Evolutionary conservation across 2,329 filamentous ascomycete species (phyloP).

Genomic region (Scedosporium dehoogii): DNA sequence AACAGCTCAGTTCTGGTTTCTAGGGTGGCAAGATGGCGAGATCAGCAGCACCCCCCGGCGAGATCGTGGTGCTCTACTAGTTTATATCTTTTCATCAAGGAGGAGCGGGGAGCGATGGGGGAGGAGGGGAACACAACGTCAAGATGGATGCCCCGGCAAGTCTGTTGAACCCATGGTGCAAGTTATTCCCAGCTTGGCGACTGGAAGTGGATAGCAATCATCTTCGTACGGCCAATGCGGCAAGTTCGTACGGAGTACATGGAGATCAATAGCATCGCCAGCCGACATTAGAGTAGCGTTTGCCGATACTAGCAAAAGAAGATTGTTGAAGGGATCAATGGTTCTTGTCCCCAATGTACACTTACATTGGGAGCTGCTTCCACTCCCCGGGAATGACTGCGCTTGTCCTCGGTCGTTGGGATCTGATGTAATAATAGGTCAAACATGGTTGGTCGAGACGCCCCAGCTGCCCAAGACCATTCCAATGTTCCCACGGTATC

Average conservation of each 20-base stretch:
- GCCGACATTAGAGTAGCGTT: not conserved
- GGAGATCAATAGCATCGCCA: not conserved
- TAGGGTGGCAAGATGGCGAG: not conserved
- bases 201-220: constrained; percentile 1
- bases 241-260: not conserved
- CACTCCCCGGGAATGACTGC: not conserved
- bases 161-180: not conserved
- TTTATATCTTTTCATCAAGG: not conserved
- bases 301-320: not conserved
- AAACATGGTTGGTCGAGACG: constrained; percentile 1
- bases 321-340: not conserved
- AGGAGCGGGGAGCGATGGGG: not conserved
- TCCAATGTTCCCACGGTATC: not conserved
- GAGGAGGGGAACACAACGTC: not conserved
- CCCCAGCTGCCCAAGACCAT: not conserved
- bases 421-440: constrained; percentile 6
- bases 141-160: not conserved
- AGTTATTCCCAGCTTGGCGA: constrained; percentile 1
- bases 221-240: not conserved
- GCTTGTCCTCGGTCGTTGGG: not conserved
- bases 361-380: not conserved
- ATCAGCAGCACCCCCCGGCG: not conserved
- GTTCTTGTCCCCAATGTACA: not conserved
- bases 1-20: not conserved
- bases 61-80: constrained; percentile 1